Evolutionary conservation across 139 green algal species (phyloP).

Genomic region (Chlamydomonas incerta): DNA sequence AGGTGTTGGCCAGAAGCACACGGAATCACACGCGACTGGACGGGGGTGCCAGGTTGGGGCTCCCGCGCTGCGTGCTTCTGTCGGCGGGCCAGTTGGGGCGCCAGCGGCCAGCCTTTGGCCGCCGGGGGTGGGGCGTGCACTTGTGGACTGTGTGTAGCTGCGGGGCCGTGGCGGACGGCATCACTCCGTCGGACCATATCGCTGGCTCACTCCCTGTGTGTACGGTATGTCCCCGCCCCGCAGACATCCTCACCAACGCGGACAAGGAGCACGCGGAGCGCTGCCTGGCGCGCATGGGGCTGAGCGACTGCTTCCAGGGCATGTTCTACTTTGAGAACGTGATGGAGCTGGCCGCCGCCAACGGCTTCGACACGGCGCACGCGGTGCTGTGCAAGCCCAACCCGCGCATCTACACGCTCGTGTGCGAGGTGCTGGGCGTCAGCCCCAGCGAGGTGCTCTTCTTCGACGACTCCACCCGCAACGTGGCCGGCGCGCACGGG

Average conservation of each 20-base stretch:
- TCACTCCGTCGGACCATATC: too few relatives aligned
- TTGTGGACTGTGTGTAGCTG: too few relatives aligned
- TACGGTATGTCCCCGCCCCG: too few relatives aligned
- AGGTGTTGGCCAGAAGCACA: too few relatives aligned
- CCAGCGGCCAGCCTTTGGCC: too few relatives aligned
- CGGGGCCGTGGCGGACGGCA: too few relatives aligned
- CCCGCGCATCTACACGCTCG: conserved; percentile 65
- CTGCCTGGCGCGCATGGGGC: conserved; percentile 77
- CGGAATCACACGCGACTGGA: too few relatives aligned
- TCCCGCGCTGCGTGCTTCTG: too few relatives aligned
- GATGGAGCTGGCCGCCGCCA: conserved; percentile 52
- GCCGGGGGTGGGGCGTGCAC: too few relatives aligned
- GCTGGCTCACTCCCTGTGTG: too few relatives aligned
- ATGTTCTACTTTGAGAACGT: conserved; percentile 84
- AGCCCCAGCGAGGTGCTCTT: conserved; percentile 66
- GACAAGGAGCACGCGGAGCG: conserved; percentile 75
- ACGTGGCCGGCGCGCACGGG: conserved; percentile 73
- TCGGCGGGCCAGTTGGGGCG: too few relatives aligned
- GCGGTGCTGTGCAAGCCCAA: conserved; percentile 85
- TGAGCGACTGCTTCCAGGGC: conserved; percentile 79
- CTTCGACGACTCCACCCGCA: conserved; percentile 84
- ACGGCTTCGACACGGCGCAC: conserved; percentile 51
- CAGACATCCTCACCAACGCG: conserved; percentile 86
- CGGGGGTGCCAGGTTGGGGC: too few relatives aligned
- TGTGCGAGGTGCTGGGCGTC: conserved; percentile 62